Conservation (phyloP, 140 eudicot genomes). For the Cichorium intybus region DNA sequence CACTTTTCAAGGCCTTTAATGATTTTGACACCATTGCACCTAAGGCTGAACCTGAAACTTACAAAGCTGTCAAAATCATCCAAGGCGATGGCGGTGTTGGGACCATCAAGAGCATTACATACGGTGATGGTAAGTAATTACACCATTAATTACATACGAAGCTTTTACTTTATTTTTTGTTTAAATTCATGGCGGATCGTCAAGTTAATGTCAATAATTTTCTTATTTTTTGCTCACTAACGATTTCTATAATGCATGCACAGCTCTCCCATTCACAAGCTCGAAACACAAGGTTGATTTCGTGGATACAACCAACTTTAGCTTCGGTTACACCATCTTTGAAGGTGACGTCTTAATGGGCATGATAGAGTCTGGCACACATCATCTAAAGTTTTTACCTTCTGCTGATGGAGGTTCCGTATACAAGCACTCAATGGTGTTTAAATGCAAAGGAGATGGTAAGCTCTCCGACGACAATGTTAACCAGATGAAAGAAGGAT, state of each 20-base stretch:
- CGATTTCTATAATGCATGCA: background rate
- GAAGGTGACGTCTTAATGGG: constrained; percentile 20
- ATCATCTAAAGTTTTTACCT: constrained; percentile 4
- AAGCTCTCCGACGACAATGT: background rate
- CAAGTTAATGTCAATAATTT: background rate
- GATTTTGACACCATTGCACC: constrained; percentile 1
- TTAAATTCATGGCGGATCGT: no score
- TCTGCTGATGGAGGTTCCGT: constrained; percentile 8
- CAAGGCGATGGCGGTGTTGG: constrained; percentile 14
- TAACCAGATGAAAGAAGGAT: background rate
- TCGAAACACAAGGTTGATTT: constrained; percentile 1
- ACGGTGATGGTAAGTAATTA: background rate
- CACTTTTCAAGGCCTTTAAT: background rate
- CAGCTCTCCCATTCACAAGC: background rate
- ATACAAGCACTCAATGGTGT: constrained; percentile 2
- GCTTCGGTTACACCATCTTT: background rate
- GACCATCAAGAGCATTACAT: background rate
- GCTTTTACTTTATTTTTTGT: background rate
- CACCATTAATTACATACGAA: background rate
- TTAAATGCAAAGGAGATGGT: background rate
- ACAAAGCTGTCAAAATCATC: background rate
- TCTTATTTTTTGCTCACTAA: no score
- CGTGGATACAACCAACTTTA: background rate
- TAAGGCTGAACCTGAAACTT: background rate
- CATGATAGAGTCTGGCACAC: background rate